Percentiles rank a stretch among this genome's conserved stretches.
These are phyloP conservation scores for Basipetospora chlamydospora DNA, from an alignment of 2,329 filamentous ascomycete genomes.

Conservation along the genomic window DNA sequence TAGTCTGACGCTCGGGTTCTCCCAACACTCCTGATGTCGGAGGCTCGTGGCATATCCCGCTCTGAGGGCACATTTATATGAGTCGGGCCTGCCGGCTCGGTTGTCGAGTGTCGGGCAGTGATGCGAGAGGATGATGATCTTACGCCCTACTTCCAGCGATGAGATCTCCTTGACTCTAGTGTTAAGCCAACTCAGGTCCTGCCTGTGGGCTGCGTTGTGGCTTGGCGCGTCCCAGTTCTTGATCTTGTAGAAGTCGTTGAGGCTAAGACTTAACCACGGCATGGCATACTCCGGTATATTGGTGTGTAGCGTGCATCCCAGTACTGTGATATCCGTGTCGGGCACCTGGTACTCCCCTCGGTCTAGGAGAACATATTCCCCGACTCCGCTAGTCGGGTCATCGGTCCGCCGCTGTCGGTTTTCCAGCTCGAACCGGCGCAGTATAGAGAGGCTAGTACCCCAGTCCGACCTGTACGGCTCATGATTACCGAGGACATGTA, in stretches of 20 bases:
- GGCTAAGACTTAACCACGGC: constrained; percentile 21
- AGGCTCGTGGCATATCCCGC: too few species aligned
- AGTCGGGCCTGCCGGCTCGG: constrained; percentile 10
- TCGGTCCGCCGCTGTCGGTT: constrained; percentile 12
- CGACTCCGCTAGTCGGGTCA: too few species aligned
- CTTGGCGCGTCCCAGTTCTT: constrained; percentile 20
- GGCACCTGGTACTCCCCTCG: constrained; percentile 13
- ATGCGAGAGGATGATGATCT: constrained; percentile 26
- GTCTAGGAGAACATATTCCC: constrained; percentile 23
- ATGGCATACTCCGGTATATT: constrained; percentile 20
- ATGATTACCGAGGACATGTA: constrained; percentile 41
- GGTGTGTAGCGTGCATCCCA: constrained; percentile 32
- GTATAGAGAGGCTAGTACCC: constrained; percentile 13
- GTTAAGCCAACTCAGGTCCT: constrained; percentile 23
- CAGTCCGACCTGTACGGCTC: constrained; percentile 33
- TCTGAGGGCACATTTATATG: too few species aligned
- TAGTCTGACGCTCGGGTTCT: too few species aligned
- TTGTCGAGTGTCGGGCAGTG: constrained; percentile 23
- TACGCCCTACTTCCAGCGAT: constrained; percentile 5
- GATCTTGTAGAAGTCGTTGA: constrained; percentile 38
- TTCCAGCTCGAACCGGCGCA: constrained; percentile 17
- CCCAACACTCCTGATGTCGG: too few species aligned
- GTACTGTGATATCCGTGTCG: constrained; percentile 13
- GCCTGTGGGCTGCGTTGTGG: constrained; percentile 21
- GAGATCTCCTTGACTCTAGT: too few species aligned